Percentiles rank a stretch among this genome's conserved stretches.
These are phyloP conservation scores for Fusarium robinianum DNA, from an alignment of 2,329 filamentous ascomycete species.

Conservation along the genomic window DNA sequence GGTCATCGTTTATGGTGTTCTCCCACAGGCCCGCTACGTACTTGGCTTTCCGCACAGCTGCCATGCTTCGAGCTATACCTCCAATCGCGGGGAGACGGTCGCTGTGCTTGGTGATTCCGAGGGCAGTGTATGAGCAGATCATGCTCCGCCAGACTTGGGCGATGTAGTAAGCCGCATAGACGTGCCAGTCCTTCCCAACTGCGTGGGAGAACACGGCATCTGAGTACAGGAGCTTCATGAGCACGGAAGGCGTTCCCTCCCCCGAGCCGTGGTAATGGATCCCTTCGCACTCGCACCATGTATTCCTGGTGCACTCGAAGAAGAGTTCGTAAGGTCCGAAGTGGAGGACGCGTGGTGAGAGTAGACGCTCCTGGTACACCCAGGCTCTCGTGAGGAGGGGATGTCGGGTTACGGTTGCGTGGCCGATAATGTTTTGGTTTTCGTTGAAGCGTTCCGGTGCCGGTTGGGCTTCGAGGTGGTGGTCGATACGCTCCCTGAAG, in stretches of 20 bases:
- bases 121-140: conserved; percentile 5
- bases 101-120: conserved; percentile 6
- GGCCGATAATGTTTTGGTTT: neutral
- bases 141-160: conserved; percentile 10
- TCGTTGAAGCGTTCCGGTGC: neutral
- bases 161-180: conserved; percentile 6
- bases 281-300: conserved; percentile 24
- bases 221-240: conserved; percentile 5
- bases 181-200: neutral
- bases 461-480: conserved; percentile 1
- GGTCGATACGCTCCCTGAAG: conserved; percentile 3
- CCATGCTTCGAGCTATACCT: conserved; percentile 5
- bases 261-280: conserved; percentile 8
- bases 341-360: conserved; percentile 31
- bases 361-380: conserved; percentile 33
- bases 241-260: neutral
- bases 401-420: conserved; percentile 6
- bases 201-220: conserved; percentile 3
- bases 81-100: conserved; percentile 8
- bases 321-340: conserved; percentile 26
- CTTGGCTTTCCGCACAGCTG: neutral
- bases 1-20: conserved; percentile 7
- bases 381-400: conserved; percentile 28
- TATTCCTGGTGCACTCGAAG: conserved; percentile 17
- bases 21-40: conserved; percentile 12